Evolutionary conservation across 306 rosid species (phyloP), one percentile per base, ranked within the genome.

Genomic region (Malus sieversii): DNA sequence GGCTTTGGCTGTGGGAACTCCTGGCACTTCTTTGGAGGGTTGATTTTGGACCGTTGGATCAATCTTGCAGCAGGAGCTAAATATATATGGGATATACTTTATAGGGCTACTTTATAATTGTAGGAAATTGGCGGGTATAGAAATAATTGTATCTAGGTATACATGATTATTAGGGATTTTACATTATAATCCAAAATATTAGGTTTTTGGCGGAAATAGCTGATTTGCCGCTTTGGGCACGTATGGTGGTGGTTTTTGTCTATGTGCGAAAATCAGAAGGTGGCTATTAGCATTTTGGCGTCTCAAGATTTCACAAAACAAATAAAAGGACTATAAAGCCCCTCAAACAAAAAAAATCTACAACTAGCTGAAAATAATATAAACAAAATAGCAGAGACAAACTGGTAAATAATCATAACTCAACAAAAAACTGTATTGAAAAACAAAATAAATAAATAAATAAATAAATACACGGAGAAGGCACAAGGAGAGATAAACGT

Each of bases 21-120:
- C 76, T 30, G 72, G 45, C 40, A 38, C 81, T 27, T 71, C 75
- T 55, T 18, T 81, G 60, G 42, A 65, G 44, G 72, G 68, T 61
- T 77, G 75, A 77, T 23, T 27, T 14, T 25, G 33, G 29, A 9
- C 45, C n/a, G 33, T 64, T 16, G n/a, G 1, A 2, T 66, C 33
- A 4, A 64, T 64, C 68, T 32, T 4, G 55, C 19, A 27, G 46
- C 40, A 20, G 46, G 10, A 27, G 74, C 10, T 70, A 12, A 15
- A 48, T 48, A 61, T 2, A 27, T 27, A 61, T 13, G 10, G 2
- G 38, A 0, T 55, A 33, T 66, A 33, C 62, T 3, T 19, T 65
- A 18, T 61, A 61, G 14, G 29, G 4, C 15, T 27, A 33, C 5
- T 65, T 33, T 19, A 27, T 55, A 30, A 19, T 30, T 27, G 12